Evolutionary conservation across 768 basidiomycete species (phyloP), one percentile per base, ranked within the genome.

Genomic region (Amylocystis lapponica): DNA sequence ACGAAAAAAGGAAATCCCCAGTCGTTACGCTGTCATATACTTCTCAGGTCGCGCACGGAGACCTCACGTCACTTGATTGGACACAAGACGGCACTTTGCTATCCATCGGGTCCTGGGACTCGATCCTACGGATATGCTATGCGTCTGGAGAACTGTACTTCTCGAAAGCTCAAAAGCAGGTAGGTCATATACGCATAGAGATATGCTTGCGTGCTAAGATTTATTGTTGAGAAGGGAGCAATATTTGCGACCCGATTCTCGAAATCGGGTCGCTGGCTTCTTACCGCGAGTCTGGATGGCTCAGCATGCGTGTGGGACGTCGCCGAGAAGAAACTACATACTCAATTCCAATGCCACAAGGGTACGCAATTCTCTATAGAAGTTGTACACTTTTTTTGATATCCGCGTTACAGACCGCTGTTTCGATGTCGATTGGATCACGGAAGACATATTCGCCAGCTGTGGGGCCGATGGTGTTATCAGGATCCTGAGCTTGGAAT

Each of bases 161-260:
- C 52, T 68, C 72, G 21, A 72, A 81, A 55, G 59, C 67, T 23
- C 75, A 78, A 46, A 86, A 89, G 53, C 67, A 79, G 74, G 86
- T 86, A 66, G 61, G 66, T 35, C n/a, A n/a, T n/a, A n/a, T n/a
- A 7, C 26, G 30, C 35, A 30, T n/a, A 27, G 26, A 5, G 5
- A 12, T 16, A 20, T 26, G 11, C 21, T 29, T 37, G 37, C 27
- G 45, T 57, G 26, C 45, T 20, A 21, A 10, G 41, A 49, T 51
- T 49, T 39, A 26, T 37, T 26, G 55, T 41, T 62, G 70, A 65
- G 64, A 69, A 89, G 85, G 86, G 80, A 43, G 83, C 87, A 23
- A 81, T 91, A 59, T 90, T 91, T 56, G 76, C 86, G 32, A 74
- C 79, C 34, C 75, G 78, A 43, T 92, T 91, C 54, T 91, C 87